Percentiles rank a stretch among this genome's conserved stretches.
These are phyloP conservation scores for Cyphellophora attinorum DNA, from an alignment of 2,329 filamentous ascomycete genomes.

Conservation along the genomic window DNA sequence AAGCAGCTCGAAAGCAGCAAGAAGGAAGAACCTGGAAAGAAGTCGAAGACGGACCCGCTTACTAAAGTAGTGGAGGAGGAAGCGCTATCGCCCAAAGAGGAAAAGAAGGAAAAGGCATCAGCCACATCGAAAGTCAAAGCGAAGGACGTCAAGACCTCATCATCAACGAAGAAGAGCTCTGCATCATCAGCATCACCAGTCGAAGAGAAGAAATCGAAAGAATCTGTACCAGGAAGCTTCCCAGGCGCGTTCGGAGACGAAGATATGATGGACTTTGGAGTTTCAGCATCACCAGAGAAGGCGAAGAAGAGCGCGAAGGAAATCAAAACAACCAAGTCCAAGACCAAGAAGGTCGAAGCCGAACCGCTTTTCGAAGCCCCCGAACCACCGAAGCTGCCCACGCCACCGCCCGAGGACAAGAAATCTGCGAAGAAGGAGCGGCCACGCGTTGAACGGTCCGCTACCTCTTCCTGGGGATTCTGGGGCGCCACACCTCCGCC, in stretches of 20 bases:
- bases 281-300: constrained; percentile 13
- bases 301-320: constrained; percentile 9
- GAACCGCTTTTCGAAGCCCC: constrained; percentile 19
- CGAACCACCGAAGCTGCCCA: constrained; percentile 30
- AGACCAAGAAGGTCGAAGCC: constrained; percentile 29
- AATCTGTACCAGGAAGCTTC: constrained; percentile 48
- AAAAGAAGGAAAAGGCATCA: constrained; percentile 32
- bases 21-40: constrained; percentile 26
- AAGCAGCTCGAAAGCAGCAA: constrained; percentile 35
- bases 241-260: constrained; percentile 42
- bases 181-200: constrained; percentile 19
- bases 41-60: constrained; percentile 22
- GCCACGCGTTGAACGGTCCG: constrained; percentile 62
- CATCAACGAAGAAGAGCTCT: constrained; percentile 14
- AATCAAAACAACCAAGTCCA: constrained; percentile 20
- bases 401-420: constrained; percentile 46
- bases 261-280: constrained; percentile 29
- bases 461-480: constrained; percentile 61
- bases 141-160: constrained; percentile 18
- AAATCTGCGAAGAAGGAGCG: constrained; percentile 63
- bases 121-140: constrained; percentile 25
- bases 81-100: constrained; percentile 25
- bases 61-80: constrained; percentile 9
- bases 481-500: constrained; percentile 52
- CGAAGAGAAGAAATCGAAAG: constrained; percentile 28